Evolutionary conservation across 305 asterid genomes (phyloP), one percentile per base, ranked within the genome.

Genomic region (Fraxinus dipetala): DNA sequence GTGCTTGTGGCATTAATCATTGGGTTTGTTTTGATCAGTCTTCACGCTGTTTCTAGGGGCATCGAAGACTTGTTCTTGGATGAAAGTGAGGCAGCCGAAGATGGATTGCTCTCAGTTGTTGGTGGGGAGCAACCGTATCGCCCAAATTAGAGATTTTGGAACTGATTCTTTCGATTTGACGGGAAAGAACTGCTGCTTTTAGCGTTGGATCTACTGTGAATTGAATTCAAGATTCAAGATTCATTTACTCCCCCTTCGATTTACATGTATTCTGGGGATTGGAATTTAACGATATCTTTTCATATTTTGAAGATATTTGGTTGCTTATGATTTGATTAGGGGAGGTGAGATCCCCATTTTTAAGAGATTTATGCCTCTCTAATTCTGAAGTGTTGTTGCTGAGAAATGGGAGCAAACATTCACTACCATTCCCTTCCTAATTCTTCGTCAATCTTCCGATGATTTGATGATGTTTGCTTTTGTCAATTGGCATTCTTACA

Each of bases 91-190:
- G 97, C 95, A 3, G 94, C 87, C 0, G 93, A 90, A 77, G 94
- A 91, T 4, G 97, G 98, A 5, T 78, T 94, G 91, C 86, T 94
- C 84, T 94, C 97, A 9, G 93, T 91, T 81, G 97, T 93, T 78
- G 85, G 91, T 35, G 87, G 82, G 13, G 84, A 77, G 51, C 82
- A 79, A 20, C n/a, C 73, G 36, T 11, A 67, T 67, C 73, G 35
- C 73, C 73, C 38, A 70, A 70, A 5, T 70, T 70, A 30, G 72
- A 67, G 75, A 63, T 24, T 24, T 63, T 63, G 72, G 32, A 8
- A 63, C 16, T 2, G 72, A 63, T 18, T 59, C 13, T 24, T 63
- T 63, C 34, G 32, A 61, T 22, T 63, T 9, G 34, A 61, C 28
- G 72, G 72, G 34, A 10, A 63, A 63, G 34, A 80, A n/a, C 40